These are phyloP conservation scores for Rhizoclosmatium hyalinum DNA, from an alignment of 371 early-diverging fungal genomes.

Conservation along the genomic window DNA sequence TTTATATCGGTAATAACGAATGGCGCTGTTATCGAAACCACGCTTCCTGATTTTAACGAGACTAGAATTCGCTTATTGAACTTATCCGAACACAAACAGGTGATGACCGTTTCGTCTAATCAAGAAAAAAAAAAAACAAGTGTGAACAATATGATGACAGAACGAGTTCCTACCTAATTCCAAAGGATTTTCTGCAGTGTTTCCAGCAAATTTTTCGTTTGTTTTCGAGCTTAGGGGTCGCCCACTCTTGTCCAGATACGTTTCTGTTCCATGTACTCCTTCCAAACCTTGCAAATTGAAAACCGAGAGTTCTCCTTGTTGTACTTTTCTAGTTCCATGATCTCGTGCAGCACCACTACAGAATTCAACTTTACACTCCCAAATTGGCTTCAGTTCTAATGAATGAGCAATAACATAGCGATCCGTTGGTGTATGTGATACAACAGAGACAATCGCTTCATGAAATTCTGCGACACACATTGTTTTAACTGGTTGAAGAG, in stretches of 20 bases:
- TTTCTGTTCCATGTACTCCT: conserved; percentile 12
- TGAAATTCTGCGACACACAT: conserved; percentile 27
- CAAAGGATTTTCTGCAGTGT: background rate
- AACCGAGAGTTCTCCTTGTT: background rate
- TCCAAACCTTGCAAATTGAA: background rate
- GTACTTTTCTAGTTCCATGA: conserved; percentile 1
- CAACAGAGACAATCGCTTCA: conserved; percentile 15
- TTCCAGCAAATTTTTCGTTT: too few species aligned
- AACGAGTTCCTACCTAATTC: background rate
- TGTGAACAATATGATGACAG: background rate
- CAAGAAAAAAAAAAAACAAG: background rate
- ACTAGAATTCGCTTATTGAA: conserved; percentile 19
- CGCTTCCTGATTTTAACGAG: conserved; percentile 9
- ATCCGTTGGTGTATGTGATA: conserved; percentile 16
- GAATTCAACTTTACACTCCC: conserved; percentile 23
- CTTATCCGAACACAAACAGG: conserved; percentile 5
- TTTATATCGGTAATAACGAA: conserved; percentile 2
- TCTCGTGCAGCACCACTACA: conserved; percentile 10
- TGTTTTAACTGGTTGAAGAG: conserved; percentile 7
- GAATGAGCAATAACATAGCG: conserved; percentile 5
- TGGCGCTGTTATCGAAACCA: conserved; percentile 14
- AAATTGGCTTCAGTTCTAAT: conserved; percentile 9
- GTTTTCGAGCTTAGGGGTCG: too few species aligned
- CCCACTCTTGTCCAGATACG: conserved; percentile 15
- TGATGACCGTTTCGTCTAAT: conserved; percentile 1